Base-by-base conservation (phyloP, 495 filamentous ascomycete species). In the Cairneyella variabilis region DNA sequence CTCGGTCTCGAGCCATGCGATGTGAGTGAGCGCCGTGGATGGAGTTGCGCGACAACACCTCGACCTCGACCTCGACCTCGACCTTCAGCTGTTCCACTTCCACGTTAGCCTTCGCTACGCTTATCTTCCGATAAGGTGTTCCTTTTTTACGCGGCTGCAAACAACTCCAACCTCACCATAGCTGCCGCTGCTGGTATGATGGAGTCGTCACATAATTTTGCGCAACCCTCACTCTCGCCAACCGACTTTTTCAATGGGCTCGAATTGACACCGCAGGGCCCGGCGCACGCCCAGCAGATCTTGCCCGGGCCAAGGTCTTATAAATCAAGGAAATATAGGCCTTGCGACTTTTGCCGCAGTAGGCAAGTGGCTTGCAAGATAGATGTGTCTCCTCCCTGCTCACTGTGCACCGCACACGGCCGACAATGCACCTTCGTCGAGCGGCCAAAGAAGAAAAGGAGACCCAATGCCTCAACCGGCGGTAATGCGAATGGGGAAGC, bases 401-500 rank as follows among this genome's bases (percentile, higher is more conserved):
- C 60, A 32, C 59, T 68, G 26, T 70, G 68, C 46, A 39, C 64
- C 3, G 54, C 63, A 53, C 60, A 65, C 53, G 54, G 62, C 26
- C 59, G 63, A 34, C 50, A 66, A 26, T 70, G 68, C 48, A 70
- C 66, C 16, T 70, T 69, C 45, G 53, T 69, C 16, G 64, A 69
- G 34, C 61, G 55, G 32, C 61, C 61, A 20, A 61, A 61, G 51
- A 60, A 61, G 54, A 64, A 61, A 45, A 43, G 58, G 40, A 54
- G 61, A 27, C 58, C 54, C n/a, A 58, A 60, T 49, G 51, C 45
- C 11, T 23, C 51, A 16, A 23, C 37, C 1, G 26, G 27, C 36
- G n/a, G n/a, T n/a, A 55, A 27, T 32, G 28, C 28, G 22, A 63
- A 57, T 48, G 51, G 50, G 3, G 57, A 57, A 21, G 12, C 26